phyloP scores from a whole-genome alignment of 2,329 filamentous ascomycete genomes.

The Boeremia lycopersici region DNA sequence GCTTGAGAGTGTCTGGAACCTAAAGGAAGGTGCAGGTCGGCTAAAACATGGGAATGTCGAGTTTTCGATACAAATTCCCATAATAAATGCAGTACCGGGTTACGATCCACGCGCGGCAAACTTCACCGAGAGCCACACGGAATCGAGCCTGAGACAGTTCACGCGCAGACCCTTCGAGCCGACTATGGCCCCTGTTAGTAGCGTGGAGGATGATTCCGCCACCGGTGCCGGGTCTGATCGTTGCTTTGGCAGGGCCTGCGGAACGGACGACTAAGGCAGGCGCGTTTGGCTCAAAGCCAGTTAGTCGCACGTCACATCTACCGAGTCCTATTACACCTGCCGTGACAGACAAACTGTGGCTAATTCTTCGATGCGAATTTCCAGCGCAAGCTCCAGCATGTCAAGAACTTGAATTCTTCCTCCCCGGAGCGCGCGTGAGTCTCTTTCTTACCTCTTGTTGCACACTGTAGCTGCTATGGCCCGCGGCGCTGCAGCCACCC shows the following conservation, averaged over 20 bases:
- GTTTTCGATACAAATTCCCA: constrained; percentile 16
- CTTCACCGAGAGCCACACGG: constrained; percentile 13
- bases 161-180: neutral
- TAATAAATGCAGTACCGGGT: neutral
- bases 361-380: constrained; percentile 6
- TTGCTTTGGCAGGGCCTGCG: neutral
- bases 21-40: neutral
- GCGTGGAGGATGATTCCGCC: constrained; percentile 7
- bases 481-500: constrained; percentile 32
- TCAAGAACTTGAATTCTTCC: constrained; percentile 16
- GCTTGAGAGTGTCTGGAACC: neutral
- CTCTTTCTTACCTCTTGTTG: constrained; percentile 15
- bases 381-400: constrained; percentile 20
- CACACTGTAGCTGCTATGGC: constrained; percentile 31
- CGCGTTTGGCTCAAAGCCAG: constrained; percentile 7
- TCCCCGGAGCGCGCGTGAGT: constrained; percentile 28
- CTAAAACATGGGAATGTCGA: constrained; percentile 10
- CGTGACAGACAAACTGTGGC: constrained; percentile 3
- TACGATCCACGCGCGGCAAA: neutral
- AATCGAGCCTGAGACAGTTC: constrained; percentile 5
- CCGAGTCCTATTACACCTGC: constrained; percentile 11
- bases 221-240: constrained; percentile 7
- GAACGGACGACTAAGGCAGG: constrained; percentile 10
- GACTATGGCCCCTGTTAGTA: neutral
- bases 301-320: constrained; percentile 23